A percentile compares a stretch with the other conserved stretches of the same genome.
phyloP scores from a whole-genome alignment of 768 basidiomycete genomes.

The Hericium erinaceus region DNA sequence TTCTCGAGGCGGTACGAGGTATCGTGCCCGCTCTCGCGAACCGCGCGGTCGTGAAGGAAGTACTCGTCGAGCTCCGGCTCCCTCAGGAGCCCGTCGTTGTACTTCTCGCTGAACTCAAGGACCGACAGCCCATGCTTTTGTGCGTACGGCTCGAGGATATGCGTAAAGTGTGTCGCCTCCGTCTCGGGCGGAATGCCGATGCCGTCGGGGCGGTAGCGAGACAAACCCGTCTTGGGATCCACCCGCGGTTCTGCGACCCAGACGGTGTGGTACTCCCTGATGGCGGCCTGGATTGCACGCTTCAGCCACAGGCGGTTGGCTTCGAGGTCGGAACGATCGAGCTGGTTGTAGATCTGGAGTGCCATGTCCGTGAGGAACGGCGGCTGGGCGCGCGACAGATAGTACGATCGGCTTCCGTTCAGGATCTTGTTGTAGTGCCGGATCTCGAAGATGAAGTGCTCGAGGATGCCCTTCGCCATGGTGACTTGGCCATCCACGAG shows the following conservation, averaged over 20 bases:
- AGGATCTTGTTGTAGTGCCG: slow-evolving; percentile 95
- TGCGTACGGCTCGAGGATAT: slow-evolving; percentile 93
- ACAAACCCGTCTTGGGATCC: slow-evolving; percentile 89
- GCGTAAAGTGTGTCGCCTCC: slow-evolving; percentile 96
- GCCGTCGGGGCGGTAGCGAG: slow-evolving; percentile 89
- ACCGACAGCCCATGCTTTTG: slow-evolving; percentile 87
- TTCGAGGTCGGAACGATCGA: slow-evolving; percentile 74
- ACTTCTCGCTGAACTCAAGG: slow-evolving; percentile 93
- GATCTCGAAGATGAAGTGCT: slow-evolving; percentile 99
- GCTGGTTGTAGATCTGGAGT: slow-evolving; percentile 93
- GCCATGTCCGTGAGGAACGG: slow-evolving; percentile 99
- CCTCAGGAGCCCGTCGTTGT: slow-evolving; percentile 74
- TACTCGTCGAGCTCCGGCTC: slow-evolving; percentile 93
- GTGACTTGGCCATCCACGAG: slow-evolving; percentile 90
- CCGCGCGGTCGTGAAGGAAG: slow-evolving; percentile 93
- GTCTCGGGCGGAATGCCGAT: slow-evolving; percentile 97
- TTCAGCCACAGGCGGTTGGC: slow-evolving; percentile 88
- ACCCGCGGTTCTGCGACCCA: slow-evolving; percentile 95
- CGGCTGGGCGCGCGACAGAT: slow-evolving; percentile 92
- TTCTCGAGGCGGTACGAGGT: slow-evolving; percentile 97
- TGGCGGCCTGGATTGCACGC: slow-evolving; percentile 91
- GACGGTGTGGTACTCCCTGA: slow-evolving; percentile 97
- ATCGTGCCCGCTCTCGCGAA: slow-evolving; percentile 94
- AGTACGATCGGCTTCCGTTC: slow-evolving; percentile 93
- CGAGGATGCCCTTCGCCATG: slow-evolving; percentile 97